Evolutionary conservation across 305 asterid genomes (phyloP), one percentile per base, ranked within the genome.

Genomic region (Plantago coronopus): DNA sequence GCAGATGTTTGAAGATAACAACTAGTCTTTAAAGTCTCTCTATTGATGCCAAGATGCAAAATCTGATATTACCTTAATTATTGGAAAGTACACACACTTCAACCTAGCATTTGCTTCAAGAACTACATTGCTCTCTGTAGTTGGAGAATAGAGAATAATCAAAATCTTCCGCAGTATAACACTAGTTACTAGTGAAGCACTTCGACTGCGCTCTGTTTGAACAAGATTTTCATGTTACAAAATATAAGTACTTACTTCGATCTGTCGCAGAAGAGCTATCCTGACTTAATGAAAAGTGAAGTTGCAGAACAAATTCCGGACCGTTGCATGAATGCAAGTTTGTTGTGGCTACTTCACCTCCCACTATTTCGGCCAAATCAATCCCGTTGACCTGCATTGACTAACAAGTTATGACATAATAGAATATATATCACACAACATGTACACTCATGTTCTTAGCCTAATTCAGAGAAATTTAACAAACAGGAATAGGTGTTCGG

Each of bases 271-370:
- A 48, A 27, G 66, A n/a, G n/a, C 70, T 59, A 19, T 64, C 68
- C 18, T 54, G 67, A 45, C 31, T 74, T 70, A 65, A 72, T 11
- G 68, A 64, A 55, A 81, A 69, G 53, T 55, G 80, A 63, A 89
- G 79, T 64, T 79, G 82, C 53, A 84, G 53, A 51, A 69, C 25
- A 72, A 89, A 86, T 1, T 82, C 76, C 0, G 86, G 81, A 64
- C 95, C 94, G 54, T 78, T 75, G 70, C 89, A 74, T 2, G 97
- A 82, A 62, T 59, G 79, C 55, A 79, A 47, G 79, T 89, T 82
- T 37, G 97, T 83, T 2, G 69, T 72, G 3, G 87, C 94, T 27
- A 81, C 88, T 70, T 86, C 97, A 44, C 96, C 96, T 20, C 83
- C 77, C 44, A 44, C 61, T 49, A 86, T 54, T 66, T 63, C 89